Base-by-base conservation (phyloP, 768 basidiomycete genomes). In the Fistulinella prunicolor region DNA sequence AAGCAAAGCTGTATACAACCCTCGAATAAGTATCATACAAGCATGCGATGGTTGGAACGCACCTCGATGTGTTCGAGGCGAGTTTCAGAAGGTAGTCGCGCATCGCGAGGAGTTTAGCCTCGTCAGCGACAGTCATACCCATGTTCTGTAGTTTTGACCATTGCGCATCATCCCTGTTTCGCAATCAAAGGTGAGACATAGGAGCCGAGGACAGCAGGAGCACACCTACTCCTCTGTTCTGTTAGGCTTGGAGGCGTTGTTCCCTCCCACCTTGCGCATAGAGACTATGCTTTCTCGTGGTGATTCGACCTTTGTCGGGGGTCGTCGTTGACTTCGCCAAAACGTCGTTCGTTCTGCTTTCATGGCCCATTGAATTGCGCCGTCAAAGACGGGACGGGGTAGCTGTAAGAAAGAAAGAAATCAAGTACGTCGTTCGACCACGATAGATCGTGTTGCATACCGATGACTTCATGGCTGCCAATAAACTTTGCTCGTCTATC, bases 331-430 rank as follows among this genome's bases (percentile, higher is more conserved):
- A 6, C 73, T 74, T 52, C 78, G 75, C 93, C 93, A 94, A 63
- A 92, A 95, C 9, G 76, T 75, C 0, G 83, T 80, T 55, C 85
- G 86, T 20, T 92, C 86, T 1, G 84, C 76, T 57, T 83, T 89
- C 77, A 86, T 84, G 0, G 94, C 94, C 89, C 94, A 96, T 36
- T 83, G 76, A 16, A 94, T 77, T 0, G 91, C 86, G 0, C 89
- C 83, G 53, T 94, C 90, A 47, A 95, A 83, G 24, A 94, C 82
- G 42, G 84, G 80, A 37, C 94, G 74, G 54, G 81, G 61, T 20
- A 85, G 60, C 79, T 81, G 17, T 26, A 24, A 21, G 36, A 44
- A 14, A 26, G 21, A 36, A 42, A n/a, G 1, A 44, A 17, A 35
- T 50, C 30, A 56, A 45, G 16, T 6, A 7, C 28, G 12, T 21